phyloP scores from a whole-genome alignment of 2,329 filamentous ascomycete genomes.

The Colletotrichum australisinense region DNA sequence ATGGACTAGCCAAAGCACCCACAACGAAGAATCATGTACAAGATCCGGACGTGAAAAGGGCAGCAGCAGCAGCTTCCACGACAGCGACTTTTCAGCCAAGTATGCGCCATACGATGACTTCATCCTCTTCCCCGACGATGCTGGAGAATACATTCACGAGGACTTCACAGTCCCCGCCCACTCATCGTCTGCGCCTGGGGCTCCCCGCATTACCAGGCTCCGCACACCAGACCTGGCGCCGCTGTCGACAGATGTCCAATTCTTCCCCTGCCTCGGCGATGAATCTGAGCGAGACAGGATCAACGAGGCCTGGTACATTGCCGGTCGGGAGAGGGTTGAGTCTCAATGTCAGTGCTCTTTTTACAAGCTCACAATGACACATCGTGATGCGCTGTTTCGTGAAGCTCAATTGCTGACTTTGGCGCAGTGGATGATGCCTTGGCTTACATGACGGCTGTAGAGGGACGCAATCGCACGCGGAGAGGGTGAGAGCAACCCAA shows the following conservation, averaged over 20 bases:
- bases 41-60: background rate
- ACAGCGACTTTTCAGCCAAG: background rate
- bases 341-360: slow-evolving; percentile 23
- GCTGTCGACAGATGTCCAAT: slow-evolving; percentile 32
- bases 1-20: slow-evolving; percentile 1
- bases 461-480: background rate
- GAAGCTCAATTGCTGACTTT: slow-evolving; percentile 6
- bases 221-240: slow-evolving; percentile 33
- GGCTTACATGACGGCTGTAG: slow-evolving; percentile 26
- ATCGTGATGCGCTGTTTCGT: background rate
- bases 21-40: background rate
- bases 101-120: slow-evolving; percentile 11
- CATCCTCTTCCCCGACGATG: slow-evolving; percentile 12
- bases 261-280: slow-evolving; percentile 31
- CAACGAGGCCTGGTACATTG: slow-evolving; percentile 34
- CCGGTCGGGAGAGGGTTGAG: slow-evolving; percentile 13
- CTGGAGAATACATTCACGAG: background rate
- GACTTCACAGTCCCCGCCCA: background rate
- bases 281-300: slow-evolving; percentile 29
- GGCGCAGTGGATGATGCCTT: slow-evolving; percentile 29
- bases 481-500: background rate
- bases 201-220: slow-evolving; percentile 28
- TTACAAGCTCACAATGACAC: background rate
- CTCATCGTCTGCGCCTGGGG: slow-evolving; percentile 7
- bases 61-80: background rate